Evolutionary conservation across 768 basidiomycete species (phyloP).

Genomic region (Collybia mongolica): DNA sequence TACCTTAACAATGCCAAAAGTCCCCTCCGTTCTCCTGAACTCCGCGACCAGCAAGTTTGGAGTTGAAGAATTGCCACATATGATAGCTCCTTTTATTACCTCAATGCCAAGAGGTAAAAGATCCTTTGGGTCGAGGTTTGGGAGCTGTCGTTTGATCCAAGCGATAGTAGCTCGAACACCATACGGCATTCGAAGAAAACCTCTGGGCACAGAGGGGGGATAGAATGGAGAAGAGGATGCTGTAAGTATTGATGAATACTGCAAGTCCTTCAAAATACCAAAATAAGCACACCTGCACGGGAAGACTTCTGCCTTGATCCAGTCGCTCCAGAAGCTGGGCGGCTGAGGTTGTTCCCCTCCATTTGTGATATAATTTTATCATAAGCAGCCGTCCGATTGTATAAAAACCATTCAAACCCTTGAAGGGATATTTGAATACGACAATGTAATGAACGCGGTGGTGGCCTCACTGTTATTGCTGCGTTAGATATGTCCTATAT

Average conservation of each 20-base stretch:
- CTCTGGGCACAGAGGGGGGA: conserved; percentile 26
- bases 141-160: conserved; percentile 63
- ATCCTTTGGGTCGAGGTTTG: conserved; percentile 75
- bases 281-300: conserved; percentile 33
- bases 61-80: conserved; percentile 85
- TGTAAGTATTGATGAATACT: conserved; percentile 5
- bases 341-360: conserved; percentile 38
- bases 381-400: conserved; percentile 87
- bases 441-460: conserved; percentile 53
- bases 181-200: conserved; percentile 30
- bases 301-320: conserved; percentile 38
- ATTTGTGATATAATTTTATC: conserved; percentile 84
- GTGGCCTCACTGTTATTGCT: conserved; percentile 26
- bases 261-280: neutral
- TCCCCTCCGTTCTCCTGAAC: conserved; percentile 76
- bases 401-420: conserved; percentile 92
- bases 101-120: conserved; percentile 84
- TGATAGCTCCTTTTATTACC: conserved; percentile 76
- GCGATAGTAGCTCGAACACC: conserved; percentile 38
- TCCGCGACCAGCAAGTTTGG: conserved; percentile 80
- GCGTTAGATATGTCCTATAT: neutral
- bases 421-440: conserved; percentile 79
- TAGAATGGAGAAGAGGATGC: conserved; percentile 27
- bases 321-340: conserved; percentile 34
- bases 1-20: conserved; percentile 77